A percentile compares a stretch with the other conserved stretches of the same genome.
phyloP scores from a whole-genome alignment of 208 protist species.

The Acanthamoeba quina region DNA sequence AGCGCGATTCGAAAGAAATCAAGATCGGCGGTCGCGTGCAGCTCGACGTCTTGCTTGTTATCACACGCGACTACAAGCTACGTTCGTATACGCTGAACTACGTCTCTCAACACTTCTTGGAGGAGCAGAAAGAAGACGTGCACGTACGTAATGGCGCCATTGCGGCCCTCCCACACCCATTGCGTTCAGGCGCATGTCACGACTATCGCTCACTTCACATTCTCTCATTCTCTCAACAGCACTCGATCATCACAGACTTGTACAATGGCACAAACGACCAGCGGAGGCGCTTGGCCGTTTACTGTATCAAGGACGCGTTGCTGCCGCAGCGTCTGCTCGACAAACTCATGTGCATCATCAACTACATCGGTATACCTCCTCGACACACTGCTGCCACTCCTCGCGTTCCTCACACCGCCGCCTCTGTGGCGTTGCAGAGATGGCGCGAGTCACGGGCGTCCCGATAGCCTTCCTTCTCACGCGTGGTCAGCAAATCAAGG shows the following conservation, averaged over 20 bases:
- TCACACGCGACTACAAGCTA: constrained; percentile 99
- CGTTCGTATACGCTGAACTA: constrained; percentile 99
- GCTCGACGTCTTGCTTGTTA: constrained; percentile 95
- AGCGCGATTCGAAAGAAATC: constrained; percentile 98
- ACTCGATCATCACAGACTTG: constrained; percentile 91
- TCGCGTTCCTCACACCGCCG: not conserved
- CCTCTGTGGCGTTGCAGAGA: constrained; percentile 91
- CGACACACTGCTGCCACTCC: not conserved
- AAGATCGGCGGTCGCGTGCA: constrained; percentile 97
- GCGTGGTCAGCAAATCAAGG: constrained; percentile 99
- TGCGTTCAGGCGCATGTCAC: not conserved
- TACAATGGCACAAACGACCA: constrained; percentile 97
- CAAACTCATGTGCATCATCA: constrained; percentile 98
- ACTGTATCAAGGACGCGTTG: constrained; percentile 99
- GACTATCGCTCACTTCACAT: not conserved
- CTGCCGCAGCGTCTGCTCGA: constrained; percentile 97
- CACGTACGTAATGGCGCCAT: constrained; percentile 90
- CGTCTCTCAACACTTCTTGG: constrained; percentile 98
- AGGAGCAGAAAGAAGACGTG: constrained; percentile 99
- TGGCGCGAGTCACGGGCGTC: constrained; percentile 99
- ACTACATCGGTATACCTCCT: constrained; percentile 90
- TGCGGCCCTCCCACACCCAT: constrained; percentile 92
- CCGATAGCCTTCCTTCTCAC: constrained; percentile 97
- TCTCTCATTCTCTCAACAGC: constrained; percentile 70
- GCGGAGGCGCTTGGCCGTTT: constrained; percentile 97